These are phyloP conservation scores for Aspergillus sp. DNA, from an alignment of 2,329 filamentous ascomycete genomes.

Conservation along the genomic window DNA sequence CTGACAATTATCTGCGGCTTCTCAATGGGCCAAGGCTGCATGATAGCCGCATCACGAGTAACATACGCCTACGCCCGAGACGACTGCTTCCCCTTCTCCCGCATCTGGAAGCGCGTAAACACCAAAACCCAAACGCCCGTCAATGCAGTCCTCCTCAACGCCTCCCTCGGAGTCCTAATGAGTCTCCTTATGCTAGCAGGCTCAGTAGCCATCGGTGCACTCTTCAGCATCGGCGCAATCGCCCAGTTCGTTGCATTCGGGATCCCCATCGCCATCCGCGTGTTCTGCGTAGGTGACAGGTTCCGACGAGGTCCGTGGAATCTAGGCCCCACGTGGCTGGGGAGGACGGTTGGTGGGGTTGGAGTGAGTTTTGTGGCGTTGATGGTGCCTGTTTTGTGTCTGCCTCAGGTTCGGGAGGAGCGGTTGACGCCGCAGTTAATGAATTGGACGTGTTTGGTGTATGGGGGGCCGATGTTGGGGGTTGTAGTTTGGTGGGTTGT, in stretches of 20 bases:
- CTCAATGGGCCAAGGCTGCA: slow-evolving; percentile 66
- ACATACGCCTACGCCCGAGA: slow-evolving; percentile 69
- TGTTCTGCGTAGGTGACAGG: slow-evolving; percentile 50
- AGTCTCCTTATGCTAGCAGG: slow-evolving; percentile 61
- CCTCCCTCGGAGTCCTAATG: slow-evolving; percentile 51
- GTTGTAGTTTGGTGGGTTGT: slow-evolving; percentile 58
- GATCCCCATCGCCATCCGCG: slow-evolving; percentile 38
- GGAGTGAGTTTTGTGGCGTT: slow-evolving; percentile 56
- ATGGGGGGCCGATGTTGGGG: slow-evolving; percentile 56
- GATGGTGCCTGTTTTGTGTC: slow-evolving; percentile 63
- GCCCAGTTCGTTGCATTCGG: slow-evolving; percentile 54
- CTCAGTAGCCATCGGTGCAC: slow-evolving; percentile 55
- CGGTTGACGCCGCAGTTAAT: slow-evolving; percentile 49
- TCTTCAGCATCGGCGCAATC: slow-evolving; percentile 65
- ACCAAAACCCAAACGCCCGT: slow-evolving; percentile 57
- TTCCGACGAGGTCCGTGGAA: slow-evolving; percentile 66
- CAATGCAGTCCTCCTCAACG: slow-evolving; percentile 64
- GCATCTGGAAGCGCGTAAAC: slow-evolving; percentile 56
- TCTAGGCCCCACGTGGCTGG: slow-evolving; percentile 48
- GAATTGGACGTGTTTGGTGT: slow-evolving; percentile 65
- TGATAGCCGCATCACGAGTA: slow-evolving; percentile 60
- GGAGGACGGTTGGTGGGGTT: slow-evolving; percentile 50
- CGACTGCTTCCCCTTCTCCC: slow-evolving; percentile 59
- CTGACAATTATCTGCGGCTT: slow-evolving; percentile 64
- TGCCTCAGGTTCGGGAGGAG: slow-evolving; percentile 52